Evolutionary conservation across 1,284 basidiomycete species (phyloP), one percentile per base, ranked within the genome.

Genomic region (Ganoderma resinaceum): DNA sequence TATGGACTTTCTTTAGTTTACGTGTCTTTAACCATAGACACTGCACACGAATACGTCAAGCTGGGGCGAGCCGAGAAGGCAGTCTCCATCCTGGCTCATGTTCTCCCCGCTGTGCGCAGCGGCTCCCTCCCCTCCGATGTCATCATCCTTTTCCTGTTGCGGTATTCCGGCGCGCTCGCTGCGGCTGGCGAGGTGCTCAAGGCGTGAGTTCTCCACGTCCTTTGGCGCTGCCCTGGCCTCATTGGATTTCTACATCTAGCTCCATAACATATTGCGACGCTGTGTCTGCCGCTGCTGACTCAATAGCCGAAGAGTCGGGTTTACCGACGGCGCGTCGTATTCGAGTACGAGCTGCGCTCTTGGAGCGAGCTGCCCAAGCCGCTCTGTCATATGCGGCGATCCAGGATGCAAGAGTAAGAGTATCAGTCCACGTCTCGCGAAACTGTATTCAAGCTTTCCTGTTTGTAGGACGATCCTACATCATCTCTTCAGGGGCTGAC

Each of bases 1-100:
- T 2, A 16, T 23, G 35, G 5, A 8, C n/a, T n/a, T 23, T 16
- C 23, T 55, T 9, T 74, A 95, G 95, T 83, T 6, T 94, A 90
- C 74, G 82, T 94, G 11, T 79, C 81, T 0, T 81, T 88, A 1
- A 94, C 92, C 1, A 81, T 91, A 1, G 87, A 91, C 38, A 85
- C 97, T 2, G 95, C 92, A 0, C 84, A 89, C 59, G 92, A 95
- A 75, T 95, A 95, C 75, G 81, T 90, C 43, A 87, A 86, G 58
- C 84, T 97, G 0, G 95, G 96, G 2, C 94, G 92, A 78, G 80
- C 83, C 0, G 86, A 86, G 59, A 87, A 91, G 52, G 94, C 95
- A 0, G 82, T 82, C 0, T 78, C 80, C 1, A 85, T 95, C 18
- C 92, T 94, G 73, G 82, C 81, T 11, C 88, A 87, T 62, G 85